A percentile compares a stretch with the other conserved stretches of the same genome.
Conservation (phyloP, 129 eudicot genomes). For the Apium graveolens region DNA sequence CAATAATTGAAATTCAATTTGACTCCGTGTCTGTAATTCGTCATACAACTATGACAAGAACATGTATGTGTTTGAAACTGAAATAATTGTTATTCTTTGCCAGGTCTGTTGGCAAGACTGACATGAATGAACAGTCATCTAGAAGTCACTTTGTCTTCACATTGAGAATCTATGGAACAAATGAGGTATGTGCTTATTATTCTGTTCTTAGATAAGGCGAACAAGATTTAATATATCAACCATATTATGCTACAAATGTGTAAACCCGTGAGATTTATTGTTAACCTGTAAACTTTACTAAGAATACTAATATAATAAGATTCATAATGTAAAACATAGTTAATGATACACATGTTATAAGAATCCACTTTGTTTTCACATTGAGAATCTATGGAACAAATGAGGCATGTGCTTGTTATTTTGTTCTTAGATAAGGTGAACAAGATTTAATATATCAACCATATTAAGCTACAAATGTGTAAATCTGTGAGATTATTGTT, state of each 20-base stretch:
- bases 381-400: constrained; percentile 54
- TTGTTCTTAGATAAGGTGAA: neutral
- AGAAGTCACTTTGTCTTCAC: constrained; percentile 68
- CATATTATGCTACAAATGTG: too few species aligned
- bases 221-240: too few species aligned
- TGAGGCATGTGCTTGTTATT: constrained; percentile 31
- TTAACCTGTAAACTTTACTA: neutral
- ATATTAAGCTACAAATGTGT: too few species aligned
- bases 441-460: too few species aligned
- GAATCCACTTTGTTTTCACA: constrained; percentile 61
- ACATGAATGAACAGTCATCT: constrained; percentile 61
- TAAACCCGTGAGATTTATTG: too few species aligned
- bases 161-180: constrained; percentile 49
- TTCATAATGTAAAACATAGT: neutral
- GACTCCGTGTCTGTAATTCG: neutral
- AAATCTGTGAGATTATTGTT: too few species aligned
- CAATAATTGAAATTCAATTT: neutral
- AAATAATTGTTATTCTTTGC: neutral
- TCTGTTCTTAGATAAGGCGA: neutral
- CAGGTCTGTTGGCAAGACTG: constrained; percentile 62
- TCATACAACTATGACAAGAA: neutral
- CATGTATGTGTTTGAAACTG: neutral
- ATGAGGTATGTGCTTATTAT: constrained; percentile 35
- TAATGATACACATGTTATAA: neutral
- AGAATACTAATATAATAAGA: neutral